Evolutionary conservation across 305 asterid genomes (phyloP), one percentile per base, ranked within the genome.

Genomic region (Petunia hybrid): DNA sequence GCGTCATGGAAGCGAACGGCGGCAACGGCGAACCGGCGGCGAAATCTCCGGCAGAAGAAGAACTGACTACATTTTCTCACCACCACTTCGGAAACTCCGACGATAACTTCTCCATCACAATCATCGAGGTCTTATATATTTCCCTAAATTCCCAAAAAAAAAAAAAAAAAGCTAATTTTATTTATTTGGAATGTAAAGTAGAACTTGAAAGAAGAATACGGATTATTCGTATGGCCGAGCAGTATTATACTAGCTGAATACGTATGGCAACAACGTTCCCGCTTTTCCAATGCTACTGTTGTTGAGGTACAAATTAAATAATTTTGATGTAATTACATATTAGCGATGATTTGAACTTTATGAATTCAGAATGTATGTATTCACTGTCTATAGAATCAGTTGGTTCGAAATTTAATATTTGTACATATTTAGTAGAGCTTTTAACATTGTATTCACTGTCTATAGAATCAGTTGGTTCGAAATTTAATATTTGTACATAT

Each of bases 131-230:
- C 13, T 45, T 46, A 57, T 70, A 78, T 38, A 55, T 79, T 38
- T 64, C 39, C 48, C 39, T 38, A 46, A 45, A 46, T 62, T 67
- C 74, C 5, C 41, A 48, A 3, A 12, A 10, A 53, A 48, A 61
- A 13, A 35, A 43, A 71, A 6, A 12, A 6, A 48, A 71, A 71
- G 43, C 77, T 71, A 48, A 31, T 36, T 71, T 57, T 2, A 14
- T 48, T 71, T 22, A 22, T 22, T 69, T 69, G 57, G 76, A 40
- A 45, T 69, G 16, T 45, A 69, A 48, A 22, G 63, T 90, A 94
- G 99, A 94, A 87, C 79, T 90, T 94, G 94, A 94, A 91, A 87
- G 99, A 95, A 87, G 98, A 95, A 69, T 95, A 94, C 83, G 99
- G 99, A 53, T 87, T 94, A 38, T 95, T 91, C 78, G 97, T 92